Evolutionary conservation across 202 grass and related monocot genomes (phyloP).

Genomic region (Bolboschoenoplectus hybrid): DNA sequence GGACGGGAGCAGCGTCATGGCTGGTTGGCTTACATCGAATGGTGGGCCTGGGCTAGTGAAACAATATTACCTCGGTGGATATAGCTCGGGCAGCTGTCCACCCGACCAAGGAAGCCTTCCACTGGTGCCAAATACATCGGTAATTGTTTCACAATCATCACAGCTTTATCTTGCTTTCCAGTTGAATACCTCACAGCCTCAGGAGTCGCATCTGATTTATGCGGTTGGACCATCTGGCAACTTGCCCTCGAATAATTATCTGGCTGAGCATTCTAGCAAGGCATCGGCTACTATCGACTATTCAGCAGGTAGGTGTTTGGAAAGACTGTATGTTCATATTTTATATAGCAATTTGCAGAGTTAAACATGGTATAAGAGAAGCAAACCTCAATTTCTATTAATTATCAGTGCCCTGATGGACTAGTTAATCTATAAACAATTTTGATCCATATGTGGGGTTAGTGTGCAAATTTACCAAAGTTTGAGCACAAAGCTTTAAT

Average conservation of each 20-base stretch:
- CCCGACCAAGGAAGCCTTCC: constrained; percentile 62
- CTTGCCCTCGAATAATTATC: constrained; percentile 39
- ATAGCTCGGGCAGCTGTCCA: constrained; percentile 46
- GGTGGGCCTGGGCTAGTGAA: constrained; percentile 49
- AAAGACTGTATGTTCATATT: not conserved
- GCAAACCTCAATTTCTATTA: not conserved
- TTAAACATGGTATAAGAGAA: not conserved
- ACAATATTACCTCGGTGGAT: constrained; percentile 61
- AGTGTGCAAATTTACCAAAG: not conserved
- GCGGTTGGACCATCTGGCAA: constrained; percentile 57
- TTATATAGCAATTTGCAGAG: constrained; percentile 18
- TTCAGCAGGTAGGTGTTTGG: constrained; percentile 37
- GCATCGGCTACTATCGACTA: constrained; percentile 47
- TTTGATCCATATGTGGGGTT: not conserved
- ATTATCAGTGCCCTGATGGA: not conserved
- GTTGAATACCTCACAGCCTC: constrained; percentile 30
- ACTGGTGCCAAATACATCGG: constrained; percentile 42
- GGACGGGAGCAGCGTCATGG: constrained; percentile 66
- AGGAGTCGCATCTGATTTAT: constrained; percentile 54
- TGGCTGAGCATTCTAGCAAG: constrained; percentile 42
- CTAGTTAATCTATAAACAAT: not conserved
- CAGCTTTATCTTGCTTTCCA: constrained; percentile 76
- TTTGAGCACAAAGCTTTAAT: not conserved
- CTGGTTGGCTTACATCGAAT: constrained; percentile 50
- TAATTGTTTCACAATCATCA: constrained; percentile 46